Evolutionary conservation across 768 basidiomycete genomes (phyloP).

Genomic region (Fomitopsis pulvina): DNA sequence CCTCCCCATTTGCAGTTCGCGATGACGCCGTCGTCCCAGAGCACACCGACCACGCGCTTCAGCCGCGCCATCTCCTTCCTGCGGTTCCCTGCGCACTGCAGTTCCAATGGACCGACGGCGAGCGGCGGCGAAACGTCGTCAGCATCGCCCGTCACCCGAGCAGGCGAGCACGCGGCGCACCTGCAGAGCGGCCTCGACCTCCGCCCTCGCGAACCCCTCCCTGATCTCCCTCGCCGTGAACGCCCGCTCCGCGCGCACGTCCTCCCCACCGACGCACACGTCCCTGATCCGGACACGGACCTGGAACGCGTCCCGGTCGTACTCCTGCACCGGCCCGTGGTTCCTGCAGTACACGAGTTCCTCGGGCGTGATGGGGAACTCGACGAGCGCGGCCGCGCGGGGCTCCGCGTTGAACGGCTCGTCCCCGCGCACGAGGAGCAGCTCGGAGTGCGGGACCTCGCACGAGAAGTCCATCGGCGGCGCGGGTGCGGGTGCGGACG

Average conservation of each 20-base stretch:
- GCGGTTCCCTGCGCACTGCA: constrained; percentile 1
- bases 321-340: constrained; percentile 26
- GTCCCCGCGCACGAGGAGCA: constrained; percentile 37
- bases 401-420: constrained; percentile 72
- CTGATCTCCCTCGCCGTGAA: constrained; percentile 36
- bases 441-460: constrained; percentile 44
- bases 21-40: constrained; percentile 49
- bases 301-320: constrained; percentile 21
- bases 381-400: constrained; percentile 45
- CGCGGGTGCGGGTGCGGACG: no score
- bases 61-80: constrained; percentile 19
- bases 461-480: constrained; percentile 13
- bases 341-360: constrained; percentile 64
- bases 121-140: no score
- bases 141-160: no score
- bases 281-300: constrained; percentile 23
- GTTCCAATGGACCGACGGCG: no score
- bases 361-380: constrained; percentile 55
- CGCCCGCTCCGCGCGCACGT: constrained; percentile 26
- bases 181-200: constrained; percentile 24
- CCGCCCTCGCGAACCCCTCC: constrained; percentile 30
- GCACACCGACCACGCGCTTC: constrained; percentile 18
- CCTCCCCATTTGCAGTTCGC: constrained; percentile 67
- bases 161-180: constrained; percentile 11
- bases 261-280: no score